A percentile compares a stretch with the other conserved stretches of the same genome.
These are phyloP conservation scores for Albatrellus ellisii DNA, from an alignment of 768 basidiomycete genomes.

Conservation along the genomic window DNA sequence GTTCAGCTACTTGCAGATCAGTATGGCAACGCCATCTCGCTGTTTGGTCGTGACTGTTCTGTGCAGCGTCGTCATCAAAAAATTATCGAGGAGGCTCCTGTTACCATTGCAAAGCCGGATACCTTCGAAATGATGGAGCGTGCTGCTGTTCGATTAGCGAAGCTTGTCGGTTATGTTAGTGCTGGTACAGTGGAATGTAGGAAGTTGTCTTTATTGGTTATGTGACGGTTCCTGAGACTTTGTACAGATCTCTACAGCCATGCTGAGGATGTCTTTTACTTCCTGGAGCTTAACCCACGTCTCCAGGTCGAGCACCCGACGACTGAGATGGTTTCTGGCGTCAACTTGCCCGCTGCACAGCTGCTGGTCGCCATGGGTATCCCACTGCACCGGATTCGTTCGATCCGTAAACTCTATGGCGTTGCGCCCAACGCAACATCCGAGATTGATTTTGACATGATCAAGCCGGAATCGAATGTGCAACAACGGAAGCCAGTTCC, in stretches of 20 bases:
- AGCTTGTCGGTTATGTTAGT: conserved; percentile 96
- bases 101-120: conserved; percentile 87
- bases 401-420: conserved; percentile 93
- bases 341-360: conserved; percentile 95
- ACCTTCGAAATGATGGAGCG: conserved; percentile 98
- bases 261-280: conserved; percentile 88
- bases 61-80: conserved; percentile 99
- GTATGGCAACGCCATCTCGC: conserved; percentile 97
- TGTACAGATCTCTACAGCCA: conserved; percentile 83
- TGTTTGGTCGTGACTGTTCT: conserved; percentile 98
- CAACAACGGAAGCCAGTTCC: conserved; percentile 91
- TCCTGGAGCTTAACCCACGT: conserved; percentile 97
- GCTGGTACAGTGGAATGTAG: conserved; percentile 97
- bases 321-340: conserved; percentile 99
- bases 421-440: conserved; percentile 81
- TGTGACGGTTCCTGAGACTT: conserved; percentile 6
- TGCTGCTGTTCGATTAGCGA: conserved; percentile 97
- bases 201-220: conserved; percentile 14
- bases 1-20: conserved; percentile 98
- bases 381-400: conserved; percentile 87
- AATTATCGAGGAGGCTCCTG: conserved; percentile 99
- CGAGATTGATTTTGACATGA: conserved; percentile 95
- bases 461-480: conserved; percentile 74
- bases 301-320: conserved; percentile 99
- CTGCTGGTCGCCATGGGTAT: conserved; percentile 98